Base-by-base conservation (phyloP, 192 early-diverging fungal genomes). In the Cladochytrium replicatum region DNA sequence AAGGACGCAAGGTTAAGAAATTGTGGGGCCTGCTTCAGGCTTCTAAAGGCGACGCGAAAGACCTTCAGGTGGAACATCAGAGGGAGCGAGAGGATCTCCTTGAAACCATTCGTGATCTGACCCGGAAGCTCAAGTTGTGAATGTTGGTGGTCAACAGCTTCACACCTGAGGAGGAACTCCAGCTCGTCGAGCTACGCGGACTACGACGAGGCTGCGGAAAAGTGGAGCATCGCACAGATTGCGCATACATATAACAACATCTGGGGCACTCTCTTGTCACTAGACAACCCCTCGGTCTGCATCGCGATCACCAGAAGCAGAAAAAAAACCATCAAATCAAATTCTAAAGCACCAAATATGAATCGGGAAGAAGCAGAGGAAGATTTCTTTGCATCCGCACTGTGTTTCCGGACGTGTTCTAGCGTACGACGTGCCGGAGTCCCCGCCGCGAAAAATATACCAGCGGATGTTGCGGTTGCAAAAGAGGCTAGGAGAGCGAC, bases 221-320 rank as follows among this genome's bases (percentile, higher is more conserved):
- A 75, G 54, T 78, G 78, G 75, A 46, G 69, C 29, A 48, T 78
- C 8, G 63, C 60, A 6, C 71, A 73, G 41, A 63, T 74, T 29
- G 69, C 64, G 4, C 75, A 78, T 46, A 72, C 72, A 5, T 74
- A 72, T 17, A 78, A 78, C 39, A 75, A 80, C 48, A 73, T 78
- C 34, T 66, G 67, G 17, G 78, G 78, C 11, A 75, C 25, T 19
- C 30, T 24, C 11, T 2, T 8, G 32, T 34, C 46, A 34, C 21
- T 2, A 8, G 2, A 34, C 24, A 22, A 40, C 46, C 6, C n/a
- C 28, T 8, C 7, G 8, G 5, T 34, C 21, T 25, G 21, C 28
- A 8, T 24, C 46, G 7, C 9, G 8, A 25, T 2, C 34, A 2
- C 2, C 2, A 2, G 46, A 0, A 24, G 11, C 6, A n/a, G 9